phyloP scores from a whole-genome alignment of 371 early-diverging fungal species.

The Rhizopus arrhizus region DNA sequence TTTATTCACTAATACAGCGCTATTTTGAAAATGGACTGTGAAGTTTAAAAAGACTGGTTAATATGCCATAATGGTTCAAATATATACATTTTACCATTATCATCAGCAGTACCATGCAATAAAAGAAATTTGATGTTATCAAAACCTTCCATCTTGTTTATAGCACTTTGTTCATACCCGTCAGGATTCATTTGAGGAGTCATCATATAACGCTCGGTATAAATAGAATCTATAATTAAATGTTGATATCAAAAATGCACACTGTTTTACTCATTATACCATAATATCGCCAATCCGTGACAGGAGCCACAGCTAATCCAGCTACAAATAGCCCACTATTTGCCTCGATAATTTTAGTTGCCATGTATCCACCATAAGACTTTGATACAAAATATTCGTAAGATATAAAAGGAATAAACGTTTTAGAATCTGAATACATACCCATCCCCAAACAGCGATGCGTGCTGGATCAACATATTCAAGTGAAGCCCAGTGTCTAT shows the following conservation, averaged over 20 bases:
- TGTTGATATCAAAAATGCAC: not conserved
- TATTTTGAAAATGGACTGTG: constrained; percentile 70
- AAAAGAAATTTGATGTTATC: constrained; percentile 72
- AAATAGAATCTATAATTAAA: constrained; percentile 70
- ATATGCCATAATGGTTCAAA: not conserved
- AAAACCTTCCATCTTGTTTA: constrained; percentile 81
- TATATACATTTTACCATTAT: constrained; percentile 45
- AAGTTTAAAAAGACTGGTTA: not conserved
- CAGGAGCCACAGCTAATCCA: constrained; percentile 94
- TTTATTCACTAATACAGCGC: constrained; percentile 74
- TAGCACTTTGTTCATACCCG: constrained; percentile 78
- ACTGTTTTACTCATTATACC: constrained; percentile 32
- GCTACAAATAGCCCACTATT: constrained; percentile 75
- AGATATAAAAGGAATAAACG: no score
- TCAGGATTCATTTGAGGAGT: constrained; percentile 73
- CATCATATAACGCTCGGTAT: constrained; percentile 95
- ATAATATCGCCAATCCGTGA: constrained; percentile 87
- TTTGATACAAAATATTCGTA: constrained; percentile 6
- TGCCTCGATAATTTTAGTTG: constrained; percentile 83
- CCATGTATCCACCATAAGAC: constrained; percentile 93
- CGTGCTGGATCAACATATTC: constrained; percentile 77
- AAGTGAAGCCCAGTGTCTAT: constrained; percentile 57
- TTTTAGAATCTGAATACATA: constrained; percentile 18
- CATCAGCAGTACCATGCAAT: constrained; percentile 92
- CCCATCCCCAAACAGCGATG: constrained; percentile 97